These are phyloP conservation scores for Aeminium ludgeri DNA, from an alignment of 495 filamentous ascomycete species.

Conservation along the genomic window DNA sequence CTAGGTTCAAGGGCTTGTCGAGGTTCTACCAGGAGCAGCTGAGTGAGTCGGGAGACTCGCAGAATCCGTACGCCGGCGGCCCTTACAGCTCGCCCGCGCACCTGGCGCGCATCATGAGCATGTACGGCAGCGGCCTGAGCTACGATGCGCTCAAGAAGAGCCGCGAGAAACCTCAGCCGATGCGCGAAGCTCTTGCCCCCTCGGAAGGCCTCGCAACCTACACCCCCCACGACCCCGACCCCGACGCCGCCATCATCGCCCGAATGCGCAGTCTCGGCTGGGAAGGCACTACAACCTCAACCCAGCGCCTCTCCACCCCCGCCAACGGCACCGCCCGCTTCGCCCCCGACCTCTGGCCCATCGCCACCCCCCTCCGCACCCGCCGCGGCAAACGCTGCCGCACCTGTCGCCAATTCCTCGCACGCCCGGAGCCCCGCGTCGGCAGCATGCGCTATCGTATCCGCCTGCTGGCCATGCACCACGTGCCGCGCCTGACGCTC, in stretches of 20 bases:
- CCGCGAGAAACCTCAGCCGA: conserved; percentile 38
- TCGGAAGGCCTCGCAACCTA: conserved; percentile 51
- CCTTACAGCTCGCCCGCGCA: conserved; percentile 62
- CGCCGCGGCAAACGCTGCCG: conserved; percentile 88
- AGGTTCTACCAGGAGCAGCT: conserved; percentile 42
- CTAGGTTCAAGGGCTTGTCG: conserved; percentile 21
- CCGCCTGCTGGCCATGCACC: conserved; percentile 69
- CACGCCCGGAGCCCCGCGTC: conserved; percentile 84
- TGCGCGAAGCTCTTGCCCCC: conserved; percentile 58
- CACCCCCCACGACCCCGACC: conserved; percentile 26
- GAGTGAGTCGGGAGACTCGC: conserved; percentile 35
- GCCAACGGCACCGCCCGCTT: conserved; percentile 35
- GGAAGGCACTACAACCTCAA: conserved; percentile 35
- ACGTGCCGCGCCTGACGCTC: conserved; percentile 61
- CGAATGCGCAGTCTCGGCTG: conserved; percentile 33
- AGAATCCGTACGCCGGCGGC: conserved; percentile 24
- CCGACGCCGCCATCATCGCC: conserved; percentile 30
- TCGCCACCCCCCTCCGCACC: conserved; percentile 65
- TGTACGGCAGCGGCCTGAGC: conserved; percentile 60
- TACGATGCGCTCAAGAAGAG: conserved; percentile 47
- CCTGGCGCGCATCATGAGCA: conserved; percentile 72
- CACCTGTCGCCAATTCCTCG: conserved; percentile 84
- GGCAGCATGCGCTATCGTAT: conserved; percentile 75
- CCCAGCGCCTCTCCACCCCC: conserved; percentile 36
- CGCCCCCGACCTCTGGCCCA: conserved; percentile 52